Evolutionary conservation across 2,329 filamentous ascomycete genomes (phyloP).

Genomic region (Ophiostoma sp.): DNA sequence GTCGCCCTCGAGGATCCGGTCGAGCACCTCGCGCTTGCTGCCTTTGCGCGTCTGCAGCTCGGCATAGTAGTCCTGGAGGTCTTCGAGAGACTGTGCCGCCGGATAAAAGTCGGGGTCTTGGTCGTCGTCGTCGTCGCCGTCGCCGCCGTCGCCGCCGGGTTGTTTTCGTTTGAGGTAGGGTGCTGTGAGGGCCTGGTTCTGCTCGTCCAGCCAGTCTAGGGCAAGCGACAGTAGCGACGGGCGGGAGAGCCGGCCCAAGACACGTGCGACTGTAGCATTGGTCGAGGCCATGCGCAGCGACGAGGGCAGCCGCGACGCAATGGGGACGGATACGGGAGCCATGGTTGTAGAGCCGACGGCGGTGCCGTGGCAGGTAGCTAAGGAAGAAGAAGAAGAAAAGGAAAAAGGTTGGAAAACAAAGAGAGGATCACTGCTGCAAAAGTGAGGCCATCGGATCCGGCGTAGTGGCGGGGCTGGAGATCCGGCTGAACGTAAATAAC

Average conservation of each 20-base stretch:
- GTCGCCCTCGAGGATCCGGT: slow-evolving; percentile 61
- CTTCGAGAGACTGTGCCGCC: slow-evolving; percentile 58
- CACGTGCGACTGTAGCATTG: slow-evolving; percentile 60
- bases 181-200: slow-evolving; percentile 53
- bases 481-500: slow-evolving; percentile 1
- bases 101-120: slow-evolving; percentile 55
- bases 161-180: slow-evolving; percentile 47
- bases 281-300: slow-evolving; percentile 61
- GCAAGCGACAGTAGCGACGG: slow-evolving; percentile 66
- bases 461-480: background rate
- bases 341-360: slow-evolving; percentile 33
- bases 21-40: slow-evolving; percentile 58
- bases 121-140: slow-evolving; percentile 55
- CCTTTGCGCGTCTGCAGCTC: slow-evolving; percentile 56
- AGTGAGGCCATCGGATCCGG: background rate
- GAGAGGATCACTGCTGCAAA: background rate
- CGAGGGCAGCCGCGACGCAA: slow-evolving; percentile 65
- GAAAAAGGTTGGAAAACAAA: background rate
- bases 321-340: slow-evolving; percentile 61
- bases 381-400: background rate
- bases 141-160: slow-evolving; percentile 40
- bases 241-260: slow-evolving; percentile 65
- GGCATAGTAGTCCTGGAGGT: slow-evolving; percentile 60
- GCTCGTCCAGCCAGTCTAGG: slow-evolving; percentile 70
- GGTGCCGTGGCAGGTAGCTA: background rate